Percentiles rank a stretch among this genome's conserved stretches.
Evolutionary conservation across 179 eudicot genomes (phyloP).

Genomic region (Beta corolliflora): DNA sequence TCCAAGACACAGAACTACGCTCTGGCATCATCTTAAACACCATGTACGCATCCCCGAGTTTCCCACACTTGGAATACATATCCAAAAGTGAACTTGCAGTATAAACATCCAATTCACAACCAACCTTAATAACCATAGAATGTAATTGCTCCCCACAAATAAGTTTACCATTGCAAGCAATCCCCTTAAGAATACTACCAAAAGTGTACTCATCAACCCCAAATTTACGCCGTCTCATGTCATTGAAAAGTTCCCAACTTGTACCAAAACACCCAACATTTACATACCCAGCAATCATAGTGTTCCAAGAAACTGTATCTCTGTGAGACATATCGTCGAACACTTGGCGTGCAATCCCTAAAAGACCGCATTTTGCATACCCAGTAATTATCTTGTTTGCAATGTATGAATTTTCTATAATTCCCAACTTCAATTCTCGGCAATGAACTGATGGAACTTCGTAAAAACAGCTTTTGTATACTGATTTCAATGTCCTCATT

Average conservation of each 20-base stretch:
- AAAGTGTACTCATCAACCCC: conserved; percentile 55
- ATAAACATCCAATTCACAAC: conserved; percentile 42
- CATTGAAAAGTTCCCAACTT: conserved; percentile 48
- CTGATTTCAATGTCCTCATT: conserved; percentile 49
- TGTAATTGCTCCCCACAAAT: conserved; percentile 60
- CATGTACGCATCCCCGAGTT: too few species aligned
- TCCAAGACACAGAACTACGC: too few species aligned
- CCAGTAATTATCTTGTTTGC: conserved; percentile 46
- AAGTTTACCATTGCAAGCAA: conserved; percentile 40
- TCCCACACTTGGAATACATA: too few species aligned
- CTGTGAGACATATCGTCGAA: conserved; percentile 70
- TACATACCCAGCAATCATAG: conserved; percentile 60
- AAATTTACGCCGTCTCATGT: conserved; percentile 54
- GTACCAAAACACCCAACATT: conserved; percentile 34
- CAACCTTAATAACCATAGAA: conserved; percentile 49
- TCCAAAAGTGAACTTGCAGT: too few species aligned
- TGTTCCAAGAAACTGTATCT: conserved; percentile 71
- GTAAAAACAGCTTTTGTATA: conserved; percentile 31
- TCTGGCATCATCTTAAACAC: too few species aligned
- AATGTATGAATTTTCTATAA: conserved; percentile 36
- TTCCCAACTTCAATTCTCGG: conserved; percentile 48
- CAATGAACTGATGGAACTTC: conserved; percentile 45
- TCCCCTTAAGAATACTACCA: conserved; percentile 68
- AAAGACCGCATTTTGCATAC: conserved; percentile 44
- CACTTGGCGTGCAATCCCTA: conserved; percentile 53